Conservation (phyloP, 163 green algal species). For the Picocystis sp. region DNA sequence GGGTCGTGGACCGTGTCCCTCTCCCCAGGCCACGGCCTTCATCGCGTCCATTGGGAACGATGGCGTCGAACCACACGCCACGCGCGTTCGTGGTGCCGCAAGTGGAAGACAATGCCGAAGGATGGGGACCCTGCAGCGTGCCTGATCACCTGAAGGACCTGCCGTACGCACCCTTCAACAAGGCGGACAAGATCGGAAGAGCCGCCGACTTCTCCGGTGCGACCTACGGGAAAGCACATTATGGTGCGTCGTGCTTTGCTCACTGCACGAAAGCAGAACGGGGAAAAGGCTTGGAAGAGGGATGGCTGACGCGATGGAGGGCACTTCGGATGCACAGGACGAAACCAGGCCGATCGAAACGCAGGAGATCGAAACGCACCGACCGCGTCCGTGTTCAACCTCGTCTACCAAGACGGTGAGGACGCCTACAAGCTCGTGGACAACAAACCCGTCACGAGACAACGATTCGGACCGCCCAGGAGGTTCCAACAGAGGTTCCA, state of each 20-base stretch:
- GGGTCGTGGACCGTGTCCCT: too few species aligned
- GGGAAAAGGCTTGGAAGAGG: slow-evolving; percentile 2
- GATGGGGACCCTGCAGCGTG: slow-evolving; percentile 69
- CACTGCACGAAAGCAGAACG: not conserved
- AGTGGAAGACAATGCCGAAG: slow-evolving; percentile 68
- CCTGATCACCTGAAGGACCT: slow-evolving; percentile 72
- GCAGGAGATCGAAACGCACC: too few species aligned
- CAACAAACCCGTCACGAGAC: slow-evolving; percentile 24
- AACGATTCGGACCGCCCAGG: not conserved
- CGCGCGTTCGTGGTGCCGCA: slow-evolving; percentile 27
- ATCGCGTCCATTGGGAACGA: too few species aligned
- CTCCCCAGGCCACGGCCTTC: too few species aligned
- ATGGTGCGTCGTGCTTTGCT: too few species aligned
- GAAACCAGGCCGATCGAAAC: too few species aligned
- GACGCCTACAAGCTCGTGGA: slow-evolving; percentile 93
- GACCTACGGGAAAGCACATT: too few species aligned
- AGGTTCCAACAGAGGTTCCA: slow-evolving; percentile 20
- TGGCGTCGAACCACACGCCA: too few species aligned
- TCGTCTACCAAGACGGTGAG: slow-evolving; percentile 85
- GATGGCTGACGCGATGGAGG: slow-evolving; percentile 8
- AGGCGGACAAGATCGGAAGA: slow-evolving; percentile 75
- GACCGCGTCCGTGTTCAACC: slow-evolving; percentile 67
- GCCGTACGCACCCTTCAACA: slow-evolving; percentile 85
- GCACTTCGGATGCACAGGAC: too few species aligned
- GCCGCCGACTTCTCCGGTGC: slow-evolving; percentile 36